phyloP scores from a whole-genome alignment of 2,329 filamentous ascomycete genomes.

The Aureobasidium sp. region DNA sequence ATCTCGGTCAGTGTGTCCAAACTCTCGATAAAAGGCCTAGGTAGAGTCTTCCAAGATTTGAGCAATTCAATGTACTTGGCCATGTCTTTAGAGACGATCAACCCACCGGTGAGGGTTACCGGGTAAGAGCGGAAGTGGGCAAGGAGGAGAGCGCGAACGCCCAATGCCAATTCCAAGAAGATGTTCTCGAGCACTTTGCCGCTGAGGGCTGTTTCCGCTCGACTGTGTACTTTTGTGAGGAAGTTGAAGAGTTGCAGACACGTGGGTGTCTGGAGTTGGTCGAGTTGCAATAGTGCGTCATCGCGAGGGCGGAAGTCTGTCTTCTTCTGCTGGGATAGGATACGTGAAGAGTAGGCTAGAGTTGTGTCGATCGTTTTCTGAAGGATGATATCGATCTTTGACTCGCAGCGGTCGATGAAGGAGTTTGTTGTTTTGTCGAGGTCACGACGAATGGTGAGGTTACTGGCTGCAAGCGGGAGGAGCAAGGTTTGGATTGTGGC shows the following conservation, averaged over 20 bases:
- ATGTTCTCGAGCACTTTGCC: slow-evolving; percentile 78
- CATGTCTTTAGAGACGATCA: slow-evolving; percentile 95
- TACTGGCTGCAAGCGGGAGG: slow-evolving; percentile 78
- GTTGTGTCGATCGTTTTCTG: slow-evolving; percentile 64
- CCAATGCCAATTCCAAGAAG: slow-evolving; percentile 72
- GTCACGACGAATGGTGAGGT: slow-evolving; percentile 79
- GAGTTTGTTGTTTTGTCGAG: slow-evolving; percentile 76
- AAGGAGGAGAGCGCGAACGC: slow-evolving; percentile 68
- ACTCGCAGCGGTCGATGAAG: slow-evolving; percentile 71
- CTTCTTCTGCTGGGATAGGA: slow-evolving; percentile 72
- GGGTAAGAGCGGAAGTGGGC: slow-evolving; percentile 93
- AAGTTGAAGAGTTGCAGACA: slow-evolving; percentile 78
- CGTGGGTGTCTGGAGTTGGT: slow-evolving; percentile 68
- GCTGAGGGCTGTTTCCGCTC: slow-evolving; percentile 62
- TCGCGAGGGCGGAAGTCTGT: slow-evolving; percentile 85
- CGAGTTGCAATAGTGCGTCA: slow-evolving; percentile 61
- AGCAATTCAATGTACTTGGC: slow-evolving; percentile 85
- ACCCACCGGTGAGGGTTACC: slow-evolving; percentile 83
- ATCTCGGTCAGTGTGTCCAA: slow-evolving; percentile 89
- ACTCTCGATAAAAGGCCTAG: slow-evolving; percentile 37
- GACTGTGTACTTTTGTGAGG: slow-evolving; percentile 53
- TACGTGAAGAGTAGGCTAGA: slow-evolving; percentile 65
- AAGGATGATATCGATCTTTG: slow-evolving; percentile 66
- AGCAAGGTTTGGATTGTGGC: slow-evolving; percentile 86
- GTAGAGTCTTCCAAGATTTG: slow-evolving; percentile 61